Conservation (phyloP, 2,329 filamentous ascomycete genomes). For the Xylariaceae sp. region DNA sequence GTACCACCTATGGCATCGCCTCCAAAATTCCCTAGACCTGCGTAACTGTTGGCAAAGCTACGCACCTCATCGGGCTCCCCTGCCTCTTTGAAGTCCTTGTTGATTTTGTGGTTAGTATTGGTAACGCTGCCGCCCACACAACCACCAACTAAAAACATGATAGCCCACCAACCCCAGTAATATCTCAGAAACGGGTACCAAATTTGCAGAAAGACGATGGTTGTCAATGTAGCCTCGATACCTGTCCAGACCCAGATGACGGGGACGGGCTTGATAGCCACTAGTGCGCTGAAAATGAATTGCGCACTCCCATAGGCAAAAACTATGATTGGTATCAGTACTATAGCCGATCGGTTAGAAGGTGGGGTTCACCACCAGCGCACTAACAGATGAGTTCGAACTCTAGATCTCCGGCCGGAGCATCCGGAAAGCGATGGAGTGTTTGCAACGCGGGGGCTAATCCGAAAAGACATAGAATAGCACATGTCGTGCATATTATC, state of each 20-base stretch:
- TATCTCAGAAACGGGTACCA: neutral
- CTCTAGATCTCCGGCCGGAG: neutral
- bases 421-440: neutral
- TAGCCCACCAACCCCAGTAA: constrained; percentile 2
- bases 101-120: constrained; percentile 1
- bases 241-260: constrained; percentile 3
- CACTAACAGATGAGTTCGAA: constrained; percentile 3
- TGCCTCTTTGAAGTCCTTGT: neutral
- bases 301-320: constrained; percentile 6
- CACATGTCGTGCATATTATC: neutral
- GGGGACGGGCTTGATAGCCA: neutral
- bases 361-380: no score
- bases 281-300: constrained; percentile 1
- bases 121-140: constrained; percentile 4
- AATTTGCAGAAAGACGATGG: neutral
- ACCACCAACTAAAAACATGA: constrained; percentile 3
- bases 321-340: neutral
- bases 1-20: constrained; percentile 1
- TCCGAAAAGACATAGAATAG: neutral
- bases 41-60: constrained; percentile 3
- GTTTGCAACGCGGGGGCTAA: neutral
- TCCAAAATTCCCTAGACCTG: constrained; percentile 3
- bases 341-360: neutral
- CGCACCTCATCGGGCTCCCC: neutral
- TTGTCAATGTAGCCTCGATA: neutral